Base-by-base conservation (phyloP, 257 asterid species). In the Solanum pennellii region DNA sequence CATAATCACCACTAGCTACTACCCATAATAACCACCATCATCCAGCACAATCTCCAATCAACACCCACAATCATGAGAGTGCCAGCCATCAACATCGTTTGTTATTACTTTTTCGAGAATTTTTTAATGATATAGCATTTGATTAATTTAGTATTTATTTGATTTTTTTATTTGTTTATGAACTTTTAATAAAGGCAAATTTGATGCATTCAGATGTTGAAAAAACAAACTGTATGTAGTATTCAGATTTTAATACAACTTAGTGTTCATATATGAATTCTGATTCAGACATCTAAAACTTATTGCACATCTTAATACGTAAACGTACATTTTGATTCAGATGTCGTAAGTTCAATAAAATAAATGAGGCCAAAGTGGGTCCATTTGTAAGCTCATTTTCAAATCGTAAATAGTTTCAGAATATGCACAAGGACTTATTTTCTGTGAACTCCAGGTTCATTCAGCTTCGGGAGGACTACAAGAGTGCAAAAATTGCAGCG, bases 391-490 rank as follows among this genome's bases (percentile, higher is more conserved):
- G 85, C 31, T 80, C 42, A 80, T 80, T 76, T 59, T 80, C 69
- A 10, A 10, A 29, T 47, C 39, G 23, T 27, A 45, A 79, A 49
- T 56, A 12, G 66, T 76, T 41, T 13, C 5, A 71, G 16, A 49
- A 31, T 44, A 47, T 71, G 44, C n/a, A 13, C 39, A 52, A 45
- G 80, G 83, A 42, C 20, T 45, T 39, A 1, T 84, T 86, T 69
- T 83, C 74, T 89, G 87, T 85, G 80, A 87, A 88, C 83, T 88
- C 97, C 98, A 97, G 99, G 98, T 97, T 97, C 91, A 96, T 97
- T 89, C 99, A 96, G 89, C 95, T 96, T 62, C 93, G 99, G 92
- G 99, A 96, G 86, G 99, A 97, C 92, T 97, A 92, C 94, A 97
- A 96, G 94, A 97, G 98, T 82, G 99, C 98, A 72, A 97, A 97